Percentiles rank a stretch among this genome's conserved stretches.
Conservation (phyloP, 1,139 yeast species). For the Entelexis paramagnoliae region DNA sequence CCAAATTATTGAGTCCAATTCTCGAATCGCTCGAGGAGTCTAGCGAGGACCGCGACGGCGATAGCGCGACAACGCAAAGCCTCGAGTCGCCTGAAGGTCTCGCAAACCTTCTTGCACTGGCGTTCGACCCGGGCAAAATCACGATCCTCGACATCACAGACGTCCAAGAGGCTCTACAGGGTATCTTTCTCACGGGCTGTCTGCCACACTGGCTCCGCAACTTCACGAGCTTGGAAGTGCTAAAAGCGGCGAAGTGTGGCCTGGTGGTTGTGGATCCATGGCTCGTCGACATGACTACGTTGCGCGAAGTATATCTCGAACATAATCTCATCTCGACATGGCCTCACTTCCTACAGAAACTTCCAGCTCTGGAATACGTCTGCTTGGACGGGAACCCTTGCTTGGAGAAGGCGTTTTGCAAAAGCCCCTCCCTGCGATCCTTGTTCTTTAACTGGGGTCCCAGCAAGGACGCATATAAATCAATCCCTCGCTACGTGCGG, state of each 20-base stretch:
- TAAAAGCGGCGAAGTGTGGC: conserved; percentile 17
- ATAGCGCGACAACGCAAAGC: not conserved
- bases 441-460: conserved; percentile 12
- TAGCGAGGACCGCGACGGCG: not conserved
- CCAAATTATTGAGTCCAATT: not conserved
- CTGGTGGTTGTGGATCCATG: conserved; percentile 18
- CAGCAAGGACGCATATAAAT: not conserved
- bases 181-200: conserved; percentile 14
- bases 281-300: conserved; percentile 12
- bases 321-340: conserved; percentile 20
- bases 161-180: conserved; percentile 1
- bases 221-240: conserved; percentile 5
- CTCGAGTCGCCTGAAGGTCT: not conserved
- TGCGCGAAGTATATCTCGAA: conserved; percentile 14
- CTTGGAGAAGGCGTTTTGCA: conserved; percentile 15
- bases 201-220: conserved; percentile 19
- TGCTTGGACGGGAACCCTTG: conserved; percentile 21
- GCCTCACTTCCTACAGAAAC: conserved; percentile 18
- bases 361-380: conserved; percentile 7
- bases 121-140: conserved; percentile 4
- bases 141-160: conserved; percentile 9
- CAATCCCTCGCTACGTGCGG: conserved; percentile 13
- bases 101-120: not conserved
- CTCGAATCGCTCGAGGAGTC: not conserved
- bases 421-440: conserved; percentile 19